phyloP scores from a whole-genome alignment of 495 filamentous ascomycete genomes.

The Xylaria bambusicola region DNA sequence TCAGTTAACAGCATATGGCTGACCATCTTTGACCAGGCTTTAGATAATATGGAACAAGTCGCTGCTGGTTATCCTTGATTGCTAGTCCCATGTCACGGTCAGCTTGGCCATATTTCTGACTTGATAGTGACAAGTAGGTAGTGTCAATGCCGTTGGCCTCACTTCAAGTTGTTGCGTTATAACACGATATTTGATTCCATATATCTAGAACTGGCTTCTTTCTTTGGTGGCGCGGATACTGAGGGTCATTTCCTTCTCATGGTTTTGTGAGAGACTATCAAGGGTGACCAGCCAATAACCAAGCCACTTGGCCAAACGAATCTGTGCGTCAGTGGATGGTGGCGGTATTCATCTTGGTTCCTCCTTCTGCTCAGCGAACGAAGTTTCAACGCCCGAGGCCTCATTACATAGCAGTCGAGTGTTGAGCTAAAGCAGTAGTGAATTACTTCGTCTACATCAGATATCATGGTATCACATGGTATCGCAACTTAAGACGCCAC shows the following conservation, averaged over 20 bases:
- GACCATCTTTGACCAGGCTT: not conserved
- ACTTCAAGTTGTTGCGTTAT: too few relatives aligned
- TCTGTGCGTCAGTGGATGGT: not conserved
- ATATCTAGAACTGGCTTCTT: too few relatives aligned
- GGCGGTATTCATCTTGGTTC: not conserved
- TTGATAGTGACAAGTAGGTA: too few relatives aligned
- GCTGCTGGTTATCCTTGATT: too few relatives aligned
- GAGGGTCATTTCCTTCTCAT: not conserved
- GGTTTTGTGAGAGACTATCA: too few relatives aligned
- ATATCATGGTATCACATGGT: too few relatives aligned
- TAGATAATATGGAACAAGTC: not conserved
- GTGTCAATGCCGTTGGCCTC: too few relatives aligned
- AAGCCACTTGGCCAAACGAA: not conserved
- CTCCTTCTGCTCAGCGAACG: not conserved
- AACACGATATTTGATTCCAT: too few relatives aligned
- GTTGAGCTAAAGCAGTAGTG: not conserved
- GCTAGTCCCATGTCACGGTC: too few relatives aligned
- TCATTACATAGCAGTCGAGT: not conserved
- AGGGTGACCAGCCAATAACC: not conserved
- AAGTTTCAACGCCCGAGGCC: not conserved
- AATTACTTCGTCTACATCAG: not conserved
- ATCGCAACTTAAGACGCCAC: too few relatives aligned
- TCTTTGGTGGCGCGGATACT: not conserved
- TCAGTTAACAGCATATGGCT: not conserved
- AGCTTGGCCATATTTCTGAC: too few relatives aligned